Conservation (phyloP, 2,329 filamentous ascomycete species). For the Beauveria sp. region DNA sequence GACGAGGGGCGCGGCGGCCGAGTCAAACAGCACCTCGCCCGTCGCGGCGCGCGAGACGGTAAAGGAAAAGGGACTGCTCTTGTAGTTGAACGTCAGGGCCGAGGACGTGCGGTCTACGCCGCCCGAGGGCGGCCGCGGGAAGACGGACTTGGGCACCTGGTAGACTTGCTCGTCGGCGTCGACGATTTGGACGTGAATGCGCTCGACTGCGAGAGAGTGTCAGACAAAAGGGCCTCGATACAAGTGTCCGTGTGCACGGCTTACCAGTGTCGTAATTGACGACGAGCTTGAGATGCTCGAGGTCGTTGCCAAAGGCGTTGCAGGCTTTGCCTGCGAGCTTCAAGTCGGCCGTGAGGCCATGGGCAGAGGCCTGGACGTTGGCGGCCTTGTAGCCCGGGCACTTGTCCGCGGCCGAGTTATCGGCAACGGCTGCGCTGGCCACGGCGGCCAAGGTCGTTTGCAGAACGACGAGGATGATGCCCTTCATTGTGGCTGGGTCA, state of each 20-base stretch:
- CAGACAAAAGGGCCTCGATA: background rate
- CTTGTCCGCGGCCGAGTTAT: background rate
- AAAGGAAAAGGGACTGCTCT: slow-evolving; percentile 54
- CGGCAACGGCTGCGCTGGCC: background rate
- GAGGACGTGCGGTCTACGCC: slow-evolving; percentile 21
- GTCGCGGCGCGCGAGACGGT: slow-evolving; percentile 34
- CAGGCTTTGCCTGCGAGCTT: slow-evolving; percentile 19
- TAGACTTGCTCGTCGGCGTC: slow-evolving; percentile 59
- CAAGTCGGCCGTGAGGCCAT: slow-evolving; percentile 39
- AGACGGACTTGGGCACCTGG: slow-evolving; percentile 59
- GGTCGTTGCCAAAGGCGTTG: slow-evolving; percentile 18
- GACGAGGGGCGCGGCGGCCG: slow-evolving; percentile 53
- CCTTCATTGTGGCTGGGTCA: background rate
- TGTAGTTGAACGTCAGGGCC: slow-evolving; percentile 36
- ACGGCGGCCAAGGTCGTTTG: background rate
- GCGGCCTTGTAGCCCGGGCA: slow-evolving; percentile 60
- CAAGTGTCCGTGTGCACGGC: slow-evolving; percentile 31
- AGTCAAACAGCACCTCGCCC: slow-evolving; percentile 53
- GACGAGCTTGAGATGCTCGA: slow-evolving; percentile 35
- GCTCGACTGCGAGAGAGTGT: slow-evolving; percentile 37
- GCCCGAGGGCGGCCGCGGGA: slow-evolving; percentile 47
- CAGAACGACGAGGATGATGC: background rate
- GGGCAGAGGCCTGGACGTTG: slow-evolving; percentile 41
- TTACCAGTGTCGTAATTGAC: slow-evolving; percentile 60
- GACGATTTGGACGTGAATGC: slow-evolving; percentile 65